A percentile compares a stretch with the other conserved stretches of the same genome.
These are phyloP conservation scores for Smittium culicis DNA, from an alignment of 371 early-diverging fungal species.

Conservation along the genomic window DNA sequence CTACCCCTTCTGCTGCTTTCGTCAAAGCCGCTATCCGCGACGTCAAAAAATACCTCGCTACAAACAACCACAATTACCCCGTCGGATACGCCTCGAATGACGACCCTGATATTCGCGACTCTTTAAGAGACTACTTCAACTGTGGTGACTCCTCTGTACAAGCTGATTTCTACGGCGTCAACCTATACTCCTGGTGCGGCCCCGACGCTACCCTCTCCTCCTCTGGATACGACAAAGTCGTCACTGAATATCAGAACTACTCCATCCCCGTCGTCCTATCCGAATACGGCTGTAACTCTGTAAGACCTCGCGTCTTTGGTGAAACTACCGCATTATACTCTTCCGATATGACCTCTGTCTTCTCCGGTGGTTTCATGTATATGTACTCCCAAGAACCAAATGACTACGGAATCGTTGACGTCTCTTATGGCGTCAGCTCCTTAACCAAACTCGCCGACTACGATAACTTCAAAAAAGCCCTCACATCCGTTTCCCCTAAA, in stretches of 20 bases:
- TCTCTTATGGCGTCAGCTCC: slow-evolving; percentile 6
- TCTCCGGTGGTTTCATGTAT: slow-evolving; percentile 58
- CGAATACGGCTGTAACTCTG: slow-evolving; percentile 19
- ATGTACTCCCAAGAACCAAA: slow-evolving; percentile 52
- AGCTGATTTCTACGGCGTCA: slow-evolving; percentile 48
- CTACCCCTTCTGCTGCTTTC: slow-evolving; percentile 44
- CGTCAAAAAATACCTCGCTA: slow-evolving; percentile 37
- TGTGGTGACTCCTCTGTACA: slow-evolving; percentile 38
- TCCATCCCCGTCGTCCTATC: slow-evolving; percentile 18
- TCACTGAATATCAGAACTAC: background rate
- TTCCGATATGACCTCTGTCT: slow-evolving; percentile 41
- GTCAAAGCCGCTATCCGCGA: slow-evolving; percentile 52
- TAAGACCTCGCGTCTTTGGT: slow-evolving; percentile 14
- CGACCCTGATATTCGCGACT: slow-evolving; percentile 42
- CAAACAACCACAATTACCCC: slow-evolving; percentile 34
- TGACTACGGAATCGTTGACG: slow-evolving; percentile 48
- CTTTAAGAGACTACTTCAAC: slow-evolving; percentile 43
- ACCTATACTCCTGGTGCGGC: slow-evolving; percentile 18
- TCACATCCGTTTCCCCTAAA: slow-evolving; percentile 1
- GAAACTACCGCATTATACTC: slow-evolving; percentile 39
- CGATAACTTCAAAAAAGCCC: slow-evolving; percentile 13
- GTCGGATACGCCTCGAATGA: slow-evolving; percentile 60
- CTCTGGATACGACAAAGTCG: slow-evolving; percentile 12
- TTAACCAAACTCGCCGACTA: slow-evolving; percentile 11
- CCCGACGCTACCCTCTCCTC: slow-evolving; percentile 7